A percentile compares a stretch with the other conserved stretches of the same genome.
Evolutionary conservation across 139 green algal genomes (phyloP).

Genomic region (Deuterostichococcus epilithicus): DNA sequence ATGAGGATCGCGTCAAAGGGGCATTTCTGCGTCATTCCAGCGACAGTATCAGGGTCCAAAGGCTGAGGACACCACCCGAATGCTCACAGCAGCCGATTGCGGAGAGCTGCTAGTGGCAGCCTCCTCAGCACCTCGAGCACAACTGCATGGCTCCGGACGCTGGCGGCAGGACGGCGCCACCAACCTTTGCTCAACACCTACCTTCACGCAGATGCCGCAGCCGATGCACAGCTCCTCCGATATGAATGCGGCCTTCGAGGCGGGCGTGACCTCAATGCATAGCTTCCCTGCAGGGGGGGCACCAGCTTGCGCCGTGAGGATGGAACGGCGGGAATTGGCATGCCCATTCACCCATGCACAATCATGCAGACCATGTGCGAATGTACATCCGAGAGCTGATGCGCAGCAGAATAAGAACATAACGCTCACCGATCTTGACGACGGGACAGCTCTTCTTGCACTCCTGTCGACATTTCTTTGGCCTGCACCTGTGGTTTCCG

Average conservation of each 20-base stretch:
- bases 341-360: neutral
- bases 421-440: constrained; percentile 85
- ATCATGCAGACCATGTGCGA: no score
- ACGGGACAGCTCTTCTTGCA: constrained; percentile 99
- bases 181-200: no score
- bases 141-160: no score
- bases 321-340: neutral
- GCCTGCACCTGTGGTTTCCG: constrained; percentile 78
- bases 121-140: no score
- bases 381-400: no score
- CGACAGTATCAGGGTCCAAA: neutral
- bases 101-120: no score
- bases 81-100: neutral
- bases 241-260: constrained; percentile 90
- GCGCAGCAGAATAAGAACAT: neutral
- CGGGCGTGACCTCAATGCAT: constrained; percentile 90
- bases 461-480: constrained; percentile 98
- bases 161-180: no score
- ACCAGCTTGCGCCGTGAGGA: neutral
- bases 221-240: constrained; percentile 99
- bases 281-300: constrained; percentile 78
- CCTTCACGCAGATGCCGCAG: constrained; percentile 99
- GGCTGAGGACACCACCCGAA: neutral
- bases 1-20: constrained; percentile 99
- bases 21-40: no score